Conservation (phyloP, 371 early-diverging fungal species). For the Saksenaea oblongispora region DNA sequence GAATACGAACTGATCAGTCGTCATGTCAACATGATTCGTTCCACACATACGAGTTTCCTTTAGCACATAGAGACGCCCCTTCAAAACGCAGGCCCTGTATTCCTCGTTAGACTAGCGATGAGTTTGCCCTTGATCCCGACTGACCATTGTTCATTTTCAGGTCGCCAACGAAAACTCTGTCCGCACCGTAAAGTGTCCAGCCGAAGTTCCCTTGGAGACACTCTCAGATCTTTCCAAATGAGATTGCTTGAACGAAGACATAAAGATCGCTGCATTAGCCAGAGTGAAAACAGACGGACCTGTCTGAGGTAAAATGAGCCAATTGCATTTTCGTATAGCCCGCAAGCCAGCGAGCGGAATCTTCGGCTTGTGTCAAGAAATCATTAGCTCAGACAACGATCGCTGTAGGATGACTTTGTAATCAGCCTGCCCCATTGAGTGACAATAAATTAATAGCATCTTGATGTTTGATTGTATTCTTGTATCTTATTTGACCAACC, state of each 20-base stretch:
- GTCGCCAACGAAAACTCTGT: conserved; percentile 89
- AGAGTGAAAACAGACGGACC: not conserved
- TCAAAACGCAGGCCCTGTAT: conserved; percentile 43
- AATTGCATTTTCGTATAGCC: too few species aligned
- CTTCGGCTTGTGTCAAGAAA: too few species aligned
- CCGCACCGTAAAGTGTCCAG: conserved; percentile 85
- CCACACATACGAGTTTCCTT: conserved; percentile 25
- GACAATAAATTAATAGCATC: too few species aligned
- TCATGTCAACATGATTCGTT: not conserved
- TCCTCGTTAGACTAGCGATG: conserved; percentile 16
- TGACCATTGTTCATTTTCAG: conserved; percentile 39
- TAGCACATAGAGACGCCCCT: conserved; percentile 27
- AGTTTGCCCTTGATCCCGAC: conserved; percentile 21
- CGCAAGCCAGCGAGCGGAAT: too few species aligned
- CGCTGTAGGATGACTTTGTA: too few species aligned
- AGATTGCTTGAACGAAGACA: conserved; percentile 2
- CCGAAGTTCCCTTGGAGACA: conserved; percentile 69
- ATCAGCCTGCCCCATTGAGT: too few species aligned
- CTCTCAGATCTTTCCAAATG: conserved; percentile 62
- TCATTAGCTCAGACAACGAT: too few species aligned
- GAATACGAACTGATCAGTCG: not conserved
- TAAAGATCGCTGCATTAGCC: not conserved
- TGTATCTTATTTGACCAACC: too few species aligned
- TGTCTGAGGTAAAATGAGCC: not conserved
- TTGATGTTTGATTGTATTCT: too few species aligned